Conservation (phyloP, 108 stramenopile species). For the Skeletonema grethae region DNA sequence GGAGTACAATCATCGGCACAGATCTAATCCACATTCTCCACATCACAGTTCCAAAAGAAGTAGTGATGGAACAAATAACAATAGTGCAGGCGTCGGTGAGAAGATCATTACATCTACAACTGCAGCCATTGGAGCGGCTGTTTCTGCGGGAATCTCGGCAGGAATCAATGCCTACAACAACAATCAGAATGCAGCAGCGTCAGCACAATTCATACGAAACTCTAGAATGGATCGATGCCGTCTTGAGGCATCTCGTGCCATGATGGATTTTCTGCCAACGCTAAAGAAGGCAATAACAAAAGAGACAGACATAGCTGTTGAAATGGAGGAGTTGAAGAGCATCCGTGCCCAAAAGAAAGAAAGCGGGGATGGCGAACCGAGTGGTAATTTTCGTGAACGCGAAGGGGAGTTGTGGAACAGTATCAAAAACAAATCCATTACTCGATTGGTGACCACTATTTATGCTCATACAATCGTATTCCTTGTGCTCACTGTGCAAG, state of each 20-base stretch:
- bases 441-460: conserved; percentile 48
- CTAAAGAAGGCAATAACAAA: conserved; percentile 31
- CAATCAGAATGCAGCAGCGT: background rate
- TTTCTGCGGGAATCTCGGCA: background rate
- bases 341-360: conserved; percentile 19
- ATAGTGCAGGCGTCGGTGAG: background rate
- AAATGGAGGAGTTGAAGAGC: conserved; percentile 41
- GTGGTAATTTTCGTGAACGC: conserved; percentile 6
- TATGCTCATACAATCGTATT: conserved; percentile 56
- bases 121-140: conserved; percentile 5
- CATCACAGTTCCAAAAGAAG: conserved; percentile 8
- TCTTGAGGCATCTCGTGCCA: conserved; percentile 37
- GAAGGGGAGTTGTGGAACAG: conserved; percentile 37
- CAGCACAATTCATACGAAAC: conserved; percentile 13
- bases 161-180: conserved; percentile 9
- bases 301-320: conserved; percentile 24
- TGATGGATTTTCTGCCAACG: conserved; percentile 46
- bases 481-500: conserved; percentile 53
- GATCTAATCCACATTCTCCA: conserved; percentile 40
- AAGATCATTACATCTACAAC: background rate
- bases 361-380: background rate
- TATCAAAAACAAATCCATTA: conserved; percentile 50
- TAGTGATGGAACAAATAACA: background rate
- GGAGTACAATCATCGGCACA: conserved; percentile 10
- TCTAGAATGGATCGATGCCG: conserved; percentile 39